Percentiles rank a stretch among this genome's conserved stretches.
Conservation (phyloP, 2,329 filamentous ascomycete genomes). For the Pyrenophora seminiperda region DNA sequence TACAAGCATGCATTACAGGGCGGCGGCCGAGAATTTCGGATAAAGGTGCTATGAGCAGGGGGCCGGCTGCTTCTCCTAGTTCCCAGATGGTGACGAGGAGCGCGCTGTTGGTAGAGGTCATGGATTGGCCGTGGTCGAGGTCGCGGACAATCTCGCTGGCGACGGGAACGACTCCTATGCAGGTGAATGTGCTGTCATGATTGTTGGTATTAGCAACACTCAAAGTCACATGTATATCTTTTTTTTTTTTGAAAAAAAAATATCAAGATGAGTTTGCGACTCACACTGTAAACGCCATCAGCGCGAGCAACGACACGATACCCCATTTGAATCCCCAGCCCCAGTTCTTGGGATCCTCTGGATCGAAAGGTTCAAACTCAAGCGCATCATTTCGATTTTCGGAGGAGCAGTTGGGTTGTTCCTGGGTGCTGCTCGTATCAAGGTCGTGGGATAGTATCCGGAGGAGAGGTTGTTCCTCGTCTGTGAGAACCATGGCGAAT, state of each 20-base stretch:
- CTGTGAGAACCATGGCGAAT: conserved; percentile 24
- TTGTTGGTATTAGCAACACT: no score
- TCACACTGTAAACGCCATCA: conserved; percentile 46
- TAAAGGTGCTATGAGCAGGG: conserved; percentile 42
- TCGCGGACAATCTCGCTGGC: conserved; percentile 40
- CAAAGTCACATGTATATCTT: background rate
- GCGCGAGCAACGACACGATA: conserved; percentile 41
- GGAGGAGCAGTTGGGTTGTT: conserved; percentile 17
- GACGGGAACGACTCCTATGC: conserved; percentile 45
- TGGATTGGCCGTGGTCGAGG: conserved; percentile 28
- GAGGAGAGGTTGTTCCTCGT: conserved; percentile 41
- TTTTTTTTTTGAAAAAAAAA: background rate
- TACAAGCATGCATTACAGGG: conserved; percentile 44
- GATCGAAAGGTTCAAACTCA: conserved; percentile 40
- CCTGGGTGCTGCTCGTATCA: conserved; percentile 16
- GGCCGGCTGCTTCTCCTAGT: conserved; percentile 44
- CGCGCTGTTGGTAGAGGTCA: conserved; percentile 30
- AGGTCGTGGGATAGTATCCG: conserved; percentile 26
- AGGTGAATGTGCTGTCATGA: conserved; percentile 43
- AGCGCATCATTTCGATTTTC: conserved; percentile 21
- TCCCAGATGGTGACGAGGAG: conserved; percentile 47
- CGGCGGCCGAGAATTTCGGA: conserved; percentile 43
- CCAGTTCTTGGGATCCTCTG: conserved; percentile 42
- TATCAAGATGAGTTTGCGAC: background rate
- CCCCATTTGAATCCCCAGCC: conserved; percentile 37